Base-by-base conservation (phyloP, 495 filamentous ascomycete species). In the Cercophora sp. region DNA sequence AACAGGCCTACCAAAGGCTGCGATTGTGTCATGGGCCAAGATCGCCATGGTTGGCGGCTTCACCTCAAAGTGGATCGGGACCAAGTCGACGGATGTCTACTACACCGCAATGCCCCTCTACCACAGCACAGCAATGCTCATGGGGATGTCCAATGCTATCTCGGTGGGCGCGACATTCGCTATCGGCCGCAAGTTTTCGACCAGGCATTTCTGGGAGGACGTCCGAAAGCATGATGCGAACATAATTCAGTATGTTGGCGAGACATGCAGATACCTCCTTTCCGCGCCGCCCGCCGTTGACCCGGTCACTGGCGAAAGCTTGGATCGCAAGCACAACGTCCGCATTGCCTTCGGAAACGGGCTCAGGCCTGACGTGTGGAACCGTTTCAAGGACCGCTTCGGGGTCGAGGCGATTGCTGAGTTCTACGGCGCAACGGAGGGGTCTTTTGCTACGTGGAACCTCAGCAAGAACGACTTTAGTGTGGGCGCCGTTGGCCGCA, bases 91-190 rank as follows among this genome's bases (percentile, higher is more conserved):
- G 0, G 91, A 96, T 58, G 77, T 85, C 19, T 83, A 90, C 61
- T 96, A 93, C 70, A 96, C 92, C 37, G 88, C 84, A 52, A 96
- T 97, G 91, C 93, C 93, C 0, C 79, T 98, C 13, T 98, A 98
- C 62, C 93, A 98, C 69, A 83, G 86, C 37, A 88, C 92, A 1
- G 93, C 88, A 16, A 68, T 81, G 19, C 47, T 95, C 9, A 76
- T 96, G 13, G 91, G 83, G 1, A 76, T 94, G 46, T 56, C 74
- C 16, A 70, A 81, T 22, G 74, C 74, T 5, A 62, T 97, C 41
- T 63, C 70, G n/a, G 64, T 58, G 1, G 85, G 86, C 36, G 74
- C 70, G 18, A 86, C 91, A 2, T 67, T 94, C 24, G 75, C 85
- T 51, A 61, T 97, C 8, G 86, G 87, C 29, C 87, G 82, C 57